These are phyloP conservation scores for Vicia villosa DNA, from an alignment of 306 rosid genomes.

Conservation along the genomic window DNA sequence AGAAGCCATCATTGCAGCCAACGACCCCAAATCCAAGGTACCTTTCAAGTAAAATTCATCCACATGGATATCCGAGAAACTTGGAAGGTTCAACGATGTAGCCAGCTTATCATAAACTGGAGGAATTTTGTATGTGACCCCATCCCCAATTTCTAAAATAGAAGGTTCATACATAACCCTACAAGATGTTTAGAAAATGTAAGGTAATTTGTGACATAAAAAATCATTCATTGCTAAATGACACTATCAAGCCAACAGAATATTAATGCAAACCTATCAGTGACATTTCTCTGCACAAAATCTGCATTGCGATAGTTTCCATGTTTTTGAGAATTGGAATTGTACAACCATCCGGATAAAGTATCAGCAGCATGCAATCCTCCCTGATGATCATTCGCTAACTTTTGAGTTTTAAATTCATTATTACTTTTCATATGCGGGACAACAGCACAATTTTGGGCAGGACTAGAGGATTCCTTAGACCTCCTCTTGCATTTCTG, in stretches of 20 bases:
- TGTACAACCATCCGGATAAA: too few species aligned
- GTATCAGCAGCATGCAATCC: too few species aligned
- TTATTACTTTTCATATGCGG: constrained; percentile 48
- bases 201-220: constrained; percentile 2
- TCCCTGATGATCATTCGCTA: too few species aligned
- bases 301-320: too few species aligned
- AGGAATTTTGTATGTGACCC: too few species aligned
- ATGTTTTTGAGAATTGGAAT: too few species aligned
- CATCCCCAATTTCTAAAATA: constrained; percentile 77
- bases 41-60: constrained; percentile 86
- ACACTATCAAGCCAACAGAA: constrained; percentile 35
- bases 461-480: constrained; percentile 75
- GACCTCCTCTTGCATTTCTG: constrained; percentile 84
- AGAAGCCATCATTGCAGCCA: constrained; percentile 90
- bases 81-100: constrained; percentile 67
- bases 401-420: constrained; percentile 62
- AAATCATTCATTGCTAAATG: neutral
- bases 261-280: constrained; percentile 62
- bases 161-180: constrained; percentile 86
- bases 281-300: constrained; percentile 42
- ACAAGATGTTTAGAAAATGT: constrained; percentile 40
- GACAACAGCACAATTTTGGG: constrained; percentile 50
- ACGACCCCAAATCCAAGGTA: constrained; percentile 94
- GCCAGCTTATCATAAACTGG: constrained; percentile 86
- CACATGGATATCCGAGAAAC: constrained; percentile 78